Evolutionary conservation across 306 rosid species (phyloP), one percentile per base, ranked within the genome.

Genomic region (Ochetophila trinervis): DNA sequence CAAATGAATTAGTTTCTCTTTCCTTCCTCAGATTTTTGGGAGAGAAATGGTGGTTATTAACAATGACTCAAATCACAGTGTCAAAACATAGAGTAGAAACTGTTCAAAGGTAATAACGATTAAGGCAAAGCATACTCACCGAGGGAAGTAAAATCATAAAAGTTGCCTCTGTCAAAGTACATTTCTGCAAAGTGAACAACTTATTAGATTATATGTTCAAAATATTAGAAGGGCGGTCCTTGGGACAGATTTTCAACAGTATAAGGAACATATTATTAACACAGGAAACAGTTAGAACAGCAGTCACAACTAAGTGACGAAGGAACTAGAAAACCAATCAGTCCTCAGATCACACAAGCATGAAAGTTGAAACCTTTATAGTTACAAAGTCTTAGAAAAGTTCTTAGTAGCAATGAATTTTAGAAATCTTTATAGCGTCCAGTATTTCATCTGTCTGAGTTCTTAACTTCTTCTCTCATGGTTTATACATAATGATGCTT

Each of bases 121-220:
- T 15, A 71, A 75, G 67, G 22, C 20, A 52, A n/a, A 66, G 69
- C 69, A 77, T 40, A 76, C 80, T 67, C 67, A 93, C 98, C 98
- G n/a, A 93, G 98, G 66, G 98, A 93, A 76, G 98, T 93, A 35
- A 93, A 93, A 79, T 93, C 98, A 67, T 93, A 93, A 73, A 87
- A 92, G 65, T 93, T 93, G 71, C 97, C 97, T 78, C 89, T 87
- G 82, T 93, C 97, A 34, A 93, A 93, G 80, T 87, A 93, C 91
- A 93, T 89, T 83, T 93, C 98, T 93, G 94, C 89, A 70, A 67
- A 74, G 60, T 47, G 71, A 74, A 82, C 65, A 55, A 73, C 53
- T 68, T 24, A 63, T 65, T 18, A 72, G 68, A 72, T 66, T 57
- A 17, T 48, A 47, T 5, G 34, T 58, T 58, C 30, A 52, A 5